Evolutionary conservation across 73 alveolate genomes (phyloP).

Genomic region (Paramecium tetraurelia): DNA sequence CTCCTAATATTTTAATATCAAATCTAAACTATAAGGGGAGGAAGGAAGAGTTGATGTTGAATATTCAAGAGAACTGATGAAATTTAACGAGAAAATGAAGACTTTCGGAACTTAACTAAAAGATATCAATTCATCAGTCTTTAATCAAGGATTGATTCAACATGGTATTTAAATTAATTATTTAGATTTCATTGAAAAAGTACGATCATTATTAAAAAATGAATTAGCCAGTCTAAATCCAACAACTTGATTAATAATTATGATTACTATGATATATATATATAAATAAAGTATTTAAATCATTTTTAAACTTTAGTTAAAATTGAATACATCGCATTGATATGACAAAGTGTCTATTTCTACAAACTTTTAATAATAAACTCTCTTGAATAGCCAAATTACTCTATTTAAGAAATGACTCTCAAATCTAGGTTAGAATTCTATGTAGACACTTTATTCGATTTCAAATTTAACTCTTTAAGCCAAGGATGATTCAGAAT

Average conservation of each 20-base stretch:
- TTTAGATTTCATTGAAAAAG: slow-evolving; percentile 43
- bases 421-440: not conserved
- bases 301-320: slow-evolving; percentile 13
- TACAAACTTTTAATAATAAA: slow-evolving; percentile 47
- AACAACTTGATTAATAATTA: not conserved
- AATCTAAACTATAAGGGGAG: slow-evolving; percentile 45
- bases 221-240: not conserved
- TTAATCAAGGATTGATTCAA: slow-evolving; percentile 34
- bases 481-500: slow-evolving; percentile 66
- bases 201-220: not conserved
- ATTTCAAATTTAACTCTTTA: not conserved
- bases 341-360: slow-evolving; percentile 49
- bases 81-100: not conserved
- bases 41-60: slow-evolving; percentile 63
- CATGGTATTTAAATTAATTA: not conserved
- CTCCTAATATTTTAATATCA: not conserved
- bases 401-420: slow-evolving; percentile 20
- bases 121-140: not conserved
- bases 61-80: slow-evolving; percentile 25
- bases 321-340: slow-evolving; percentile 50
- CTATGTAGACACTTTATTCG: not conserved
- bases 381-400: slow-evolving; percentile 56
- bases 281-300: not conserved
- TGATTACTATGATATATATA: not conserved
- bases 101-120: not conserved